Conservation (phyloP, 2,329 filamentous ascomycete species). For the Verticillium nubilum region DNA sequence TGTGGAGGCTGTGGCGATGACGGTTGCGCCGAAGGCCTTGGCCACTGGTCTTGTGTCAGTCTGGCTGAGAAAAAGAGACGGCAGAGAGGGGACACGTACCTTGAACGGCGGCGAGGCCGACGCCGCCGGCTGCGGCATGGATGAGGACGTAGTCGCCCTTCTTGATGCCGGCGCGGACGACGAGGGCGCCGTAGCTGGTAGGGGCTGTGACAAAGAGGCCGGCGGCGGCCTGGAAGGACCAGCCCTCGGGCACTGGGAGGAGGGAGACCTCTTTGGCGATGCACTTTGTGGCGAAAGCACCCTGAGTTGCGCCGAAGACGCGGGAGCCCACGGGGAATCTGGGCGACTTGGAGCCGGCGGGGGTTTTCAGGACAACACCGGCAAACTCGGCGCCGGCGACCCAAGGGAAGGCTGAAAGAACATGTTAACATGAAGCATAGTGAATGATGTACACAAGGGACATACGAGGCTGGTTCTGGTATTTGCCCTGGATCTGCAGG, state of each 20-base stretch:
- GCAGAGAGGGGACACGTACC: conserved; percentile 25
- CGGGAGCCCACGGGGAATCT: conserved; percentile 72
- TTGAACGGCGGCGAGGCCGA: conserved; percentile 87
- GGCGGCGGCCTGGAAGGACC: conserved; percentile 79
- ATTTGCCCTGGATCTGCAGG: conserved; percentile 91
- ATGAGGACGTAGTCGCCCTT: conserved; percentile 81
- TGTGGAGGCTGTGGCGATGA: conserved; percentile 88
- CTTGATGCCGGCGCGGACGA: conserved; percentile 71
- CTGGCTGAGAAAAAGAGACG: not conserved
- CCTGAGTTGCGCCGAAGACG: conserved; percentile 84
- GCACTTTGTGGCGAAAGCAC: conserved; percentile 77
- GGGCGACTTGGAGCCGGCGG: conserved; percentile 41
- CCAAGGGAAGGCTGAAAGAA: conserved; percentile 65
- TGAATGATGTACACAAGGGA: not conserved
- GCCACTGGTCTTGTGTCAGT: conserved; percentile 48
- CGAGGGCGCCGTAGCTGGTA: conserved; percentile 80
- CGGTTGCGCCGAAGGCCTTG: conserved; percentile 84
- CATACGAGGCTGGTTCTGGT: conserved; percentile 76
- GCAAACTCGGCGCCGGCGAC: conserved; percentile 82
- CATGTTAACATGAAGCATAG: not conserved
- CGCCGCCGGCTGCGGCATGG: conserved; percentile 87
- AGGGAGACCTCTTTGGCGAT: conserved; percentile 61
- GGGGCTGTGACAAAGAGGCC: conserved; percentile 90
- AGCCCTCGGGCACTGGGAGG: conserved; percentile 70
- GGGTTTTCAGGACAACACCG: conserved; percentile 66